Percentiles rank a stretch among this genome's conserved stretches.
Conservation (phyloP, 345 rosid species). For the Populus deltoides region DNA sequence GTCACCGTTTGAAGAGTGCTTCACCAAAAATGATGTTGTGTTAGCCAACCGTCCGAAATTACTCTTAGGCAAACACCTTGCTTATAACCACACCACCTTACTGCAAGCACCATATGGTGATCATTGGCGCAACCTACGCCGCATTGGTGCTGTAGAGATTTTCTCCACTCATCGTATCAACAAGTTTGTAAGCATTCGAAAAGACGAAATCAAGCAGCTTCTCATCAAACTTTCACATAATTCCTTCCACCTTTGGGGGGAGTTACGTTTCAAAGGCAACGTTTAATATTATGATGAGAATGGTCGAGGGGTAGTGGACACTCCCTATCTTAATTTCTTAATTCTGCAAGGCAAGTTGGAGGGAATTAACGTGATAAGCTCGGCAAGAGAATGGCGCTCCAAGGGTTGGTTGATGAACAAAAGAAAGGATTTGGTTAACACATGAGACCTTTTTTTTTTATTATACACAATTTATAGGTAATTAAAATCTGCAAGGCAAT, state of each 20-base stretch:
- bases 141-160: slow-evolving; percentile 39
- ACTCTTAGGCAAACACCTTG: slow-evolving; percentile 25
- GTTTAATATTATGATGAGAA: slow-evolving; percentile 19
- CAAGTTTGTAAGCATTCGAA: slow-evolving; percentile 19
- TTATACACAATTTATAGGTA: no score
- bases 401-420: no score
- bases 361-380: no score
- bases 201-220: slow-evolving; percentile 40
- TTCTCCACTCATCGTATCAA: slow-evolving; percentile 38
- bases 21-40: slow-evolving; percentile 46
- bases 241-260: no score
- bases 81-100: slow-evolving; percentile 40
- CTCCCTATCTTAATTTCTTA: no score
- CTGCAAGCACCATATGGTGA: slow-evolving; percentile 36
- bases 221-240: slow-evolving; percentile 16
- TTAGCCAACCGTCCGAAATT: slow-evolving; percentile 52
- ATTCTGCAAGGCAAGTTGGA: no score
- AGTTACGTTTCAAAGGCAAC: no score
- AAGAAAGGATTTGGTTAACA: no score
- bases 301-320: slow-evolving; percentile 19
- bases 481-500: no score
- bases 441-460: no score
- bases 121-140: slow-evolving; percentile 63
- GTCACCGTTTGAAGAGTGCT: slow-evolving; percentile 41
- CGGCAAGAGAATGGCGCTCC: no score